Base-by-base conservation (phyloP, 352 stramenopile species). In the Phytophthora sansomeana region DNA sequence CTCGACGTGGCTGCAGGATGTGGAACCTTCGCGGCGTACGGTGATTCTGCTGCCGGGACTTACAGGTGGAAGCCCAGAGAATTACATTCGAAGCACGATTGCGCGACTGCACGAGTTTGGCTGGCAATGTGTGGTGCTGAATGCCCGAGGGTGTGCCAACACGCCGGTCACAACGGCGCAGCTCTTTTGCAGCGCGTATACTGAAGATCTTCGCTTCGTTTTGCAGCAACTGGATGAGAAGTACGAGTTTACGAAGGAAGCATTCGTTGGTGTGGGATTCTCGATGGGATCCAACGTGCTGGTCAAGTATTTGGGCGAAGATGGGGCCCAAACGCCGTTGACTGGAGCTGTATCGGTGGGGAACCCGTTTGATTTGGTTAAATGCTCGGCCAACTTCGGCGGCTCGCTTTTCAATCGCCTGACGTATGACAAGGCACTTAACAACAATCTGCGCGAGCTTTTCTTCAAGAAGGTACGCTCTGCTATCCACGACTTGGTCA, bases 281-380 rank as follows among this genome's bases (percentile, higher is more conserved):
- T 95, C 82, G 24, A 87, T 92, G 73, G 86, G 86, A 26, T 81
- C 82, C 14, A 95, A 95, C 60, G 76, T 92, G 13, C 63, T 95
- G 44, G 78, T 90, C 41, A 95, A 95, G 67, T 95, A 87, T 72
- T 53, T 95, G 8, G 86, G 86, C 0, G 86, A 95, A 63, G 72
- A 92, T 47, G 50, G 65, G 3, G 65, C 84, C 0, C n/a, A 71
- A 29, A 63, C 73, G 4, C 59, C 63, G 2, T 61, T 93, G 4
- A 81, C 76, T 0, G 86, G 79, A 11, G 85, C 69, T 8, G 69
- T 95, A 21, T 90, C 84, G 10, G 73, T 93, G 6, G 81, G 81
- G 13, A 95, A 95, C 29, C 86, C 86, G 19, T 95, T 89, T 44
- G 81, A 92, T 57, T 68, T 95, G 30, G 66, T 75, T 1, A 75